phyloP scores from a whole-genome alignment of 345 rosid species.

The Dimocarpus longan region DNA sequence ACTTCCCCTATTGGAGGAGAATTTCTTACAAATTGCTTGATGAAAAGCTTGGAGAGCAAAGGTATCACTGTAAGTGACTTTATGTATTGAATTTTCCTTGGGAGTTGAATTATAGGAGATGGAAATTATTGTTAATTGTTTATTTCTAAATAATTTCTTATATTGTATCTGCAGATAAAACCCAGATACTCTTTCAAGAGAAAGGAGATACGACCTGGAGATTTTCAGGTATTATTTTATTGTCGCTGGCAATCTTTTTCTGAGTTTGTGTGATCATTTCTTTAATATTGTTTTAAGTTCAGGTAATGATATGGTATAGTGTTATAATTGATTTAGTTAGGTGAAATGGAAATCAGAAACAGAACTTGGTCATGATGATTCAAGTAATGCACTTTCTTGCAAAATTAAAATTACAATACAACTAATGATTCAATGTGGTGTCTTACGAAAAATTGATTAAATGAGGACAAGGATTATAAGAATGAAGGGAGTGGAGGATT shows the following conservation, averaged over 20 bases:
- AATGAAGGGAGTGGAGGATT: not conserved
- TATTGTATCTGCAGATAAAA: conserved; percentile 63
- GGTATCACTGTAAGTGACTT: conserved; percentile 68
- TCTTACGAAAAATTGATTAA: not conserved
- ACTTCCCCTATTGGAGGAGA: conserved; percentile 95
- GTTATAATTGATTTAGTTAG: not conserved
- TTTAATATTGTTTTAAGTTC: not conserved
- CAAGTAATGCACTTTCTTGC: not conserved
- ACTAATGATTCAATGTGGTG: not conserved
- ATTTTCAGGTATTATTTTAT: conserved; percentile 69
- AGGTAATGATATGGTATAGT: not conserved
- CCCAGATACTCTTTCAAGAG: conserved; percentile 99
- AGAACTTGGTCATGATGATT: not conserved
- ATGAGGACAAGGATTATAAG: not conserved
- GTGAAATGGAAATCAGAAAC: not conserved
- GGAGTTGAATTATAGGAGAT: conserved; percentile 15
- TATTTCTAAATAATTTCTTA: conserved; percentile 13
- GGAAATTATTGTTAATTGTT: conserved; percentile 2
- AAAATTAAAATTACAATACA: not conserved
- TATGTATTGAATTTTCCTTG: conserved; percentile 3
- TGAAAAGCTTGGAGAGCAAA: conserved; percentile 97
- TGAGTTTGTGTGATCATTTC: not conserved
- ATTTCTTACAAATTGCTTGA: conserved; percentile 87
- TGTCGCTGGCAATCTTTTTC: not conserved
- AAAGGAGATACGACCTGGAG: conserved; percentile 88